Evolutionary conservation across 1,284 basidiomycete genomes (phyloP).

Genomic region (Austroboletus rostrupii): DNA sequence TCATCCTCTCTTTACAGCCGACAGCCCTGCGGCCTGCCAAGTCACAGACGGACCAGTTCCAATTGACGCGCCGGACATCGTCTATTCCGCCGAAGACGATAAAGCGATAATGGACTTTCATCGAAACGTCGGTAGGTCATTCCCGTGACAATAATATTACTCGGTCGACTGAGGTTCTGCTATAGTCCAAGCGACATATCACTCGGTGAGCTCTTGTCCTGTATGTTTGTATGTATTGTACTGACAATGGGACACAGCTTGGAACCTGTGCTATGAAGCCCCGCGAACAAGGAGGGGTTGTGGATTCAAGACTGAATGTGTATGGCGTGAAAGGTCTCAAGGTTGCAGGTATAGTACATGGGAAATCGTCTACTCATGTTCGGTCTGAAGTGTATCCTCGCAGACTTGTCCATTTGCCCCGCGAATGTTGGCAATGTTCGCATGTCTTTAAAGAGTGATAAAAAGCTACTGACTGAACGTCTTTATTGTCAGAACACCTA

Average conservation of each 20-base stretch:
- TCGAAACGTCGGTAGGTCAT: conserved; percentile 30
- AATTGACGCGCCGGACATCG: conserved; percentile 42
- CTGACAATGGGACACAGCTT: conserved; percentile 13
- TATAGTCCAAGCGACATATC: neutral
- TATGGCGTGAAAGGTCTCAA: conserved; percentile 29
- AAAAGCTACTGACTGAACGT: neutral
- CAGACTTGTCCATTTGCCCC: conserved; percentile 12
- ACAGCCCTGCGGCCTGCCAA: conserved; percentile 40
- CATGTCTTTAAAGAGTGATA: neutral
- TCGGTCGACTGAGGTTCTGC: conserved; percentile 10
- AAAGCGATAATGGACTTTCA: conserved; percentile 44
- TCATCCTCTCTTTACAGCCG: conserved; percentile 49
- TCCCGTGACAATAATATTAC: conserved; percentile 1
- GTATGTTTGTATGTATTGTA: conserved; percentile 12
- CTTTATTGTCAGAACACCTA: conserved; percentile 12
- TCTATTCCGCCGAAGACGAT: conserved; percentile 57
- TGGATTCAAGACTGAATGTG: conserved; percentile 27
- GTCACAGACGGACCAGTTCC: conserved; percentile 35
- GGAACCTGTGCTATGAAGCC: conserved; percentile 34
- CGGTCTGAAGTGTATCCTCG: neutral
- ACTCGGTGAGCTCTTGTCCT: no score
- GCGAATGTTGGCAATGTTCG: conserved; percentile 9
- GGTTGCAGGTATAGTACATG: conserved; percentile 22
- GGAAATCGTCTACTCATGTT: neutral
- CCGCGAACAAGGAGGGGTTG: conserved; percentile 22